phyloP scores from a whole-genome alignment of 208 protist genomes.

The Acanthamoeba lenticulata region DNA sequence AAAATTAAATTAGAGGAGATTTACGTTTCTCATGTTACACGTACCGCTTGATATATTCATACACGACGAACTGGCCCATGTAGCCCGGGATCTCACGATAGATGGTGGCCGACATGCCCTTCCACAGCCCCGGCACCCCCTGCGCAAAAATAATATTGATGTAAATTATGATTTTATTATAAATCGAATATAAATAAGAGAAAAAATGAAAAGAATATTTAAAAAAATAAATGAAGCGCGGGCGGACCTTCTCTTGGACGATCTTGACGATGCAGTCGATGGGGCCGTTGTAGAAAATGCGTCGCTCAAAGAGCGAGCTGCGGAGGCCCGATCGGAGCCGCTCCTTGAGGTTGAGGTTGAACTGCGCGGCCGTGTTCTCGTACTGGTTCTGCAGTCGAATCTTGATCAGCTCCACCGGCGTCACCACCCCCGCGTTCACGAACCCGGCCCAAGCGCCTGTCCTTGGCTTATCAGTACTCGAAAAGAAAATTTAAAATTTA shows the following conservation, averaged over 20 bases:
- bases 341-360: background rate
- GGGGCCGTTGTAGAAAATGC: slow-evolving; percentile 45
- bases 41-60: background rate
- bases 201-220: too few species aligned
- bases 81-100: slow-evolving; percentile 20
- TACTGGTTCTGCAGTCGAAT: slow-evolving; percentile 53
- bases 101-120: slow-evolving; percentile 9
- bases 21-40: background rate
- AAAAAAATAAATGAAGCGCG: background rate
- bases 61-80: slow-evolving; percentile 38
- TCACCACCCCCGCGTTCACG: slow-evolving; percentile 35
- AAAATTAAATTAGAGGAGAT: background rate
- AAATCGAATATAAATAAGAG: too few species aligned
- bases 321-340: background rate
- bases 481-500: background rate
- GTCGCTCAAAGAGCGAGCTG: background rate
- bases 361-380: background rate
- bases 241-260: background rate
- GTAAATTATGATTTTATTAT: background rate
- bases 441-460: slow-evolving; percentile 44
- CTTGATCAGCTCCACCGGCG: slow-evolving; percentile 59
- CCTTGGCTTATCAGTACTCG: background rate
- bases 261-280: slow-evolving; percentile 40
- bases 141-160: background rate
- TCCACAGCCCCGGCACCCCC: background rate